phyloP scores from a whole-genome alignment of 1,284 basidiomycete species.

The Xanthoconium separans region DNA sequence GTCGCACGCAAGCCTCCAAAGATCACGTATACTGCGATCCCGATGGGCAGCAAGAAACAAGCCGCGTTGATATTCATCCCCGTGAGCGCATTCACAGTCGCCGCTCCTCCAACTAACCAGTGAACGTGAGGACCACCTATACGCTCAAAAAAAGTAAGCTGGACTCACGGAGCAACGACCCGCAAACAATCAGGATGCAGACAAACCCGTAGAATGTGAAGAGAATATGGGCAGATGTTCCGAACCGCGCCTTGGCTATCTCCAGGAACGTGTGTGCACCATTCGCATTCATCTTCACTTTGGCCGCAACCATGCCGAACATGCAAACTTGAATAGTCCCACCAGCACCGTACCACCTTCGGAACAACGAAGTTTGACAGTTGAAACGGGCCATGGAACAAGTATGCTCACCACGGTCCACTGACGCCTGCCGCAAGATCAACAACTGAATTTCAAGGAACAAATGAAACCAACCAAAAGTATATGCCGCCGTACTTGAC shows the following conservation, averaged over 20 bases:
- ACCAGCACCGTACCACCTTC: slow-evolving; percentile 51
- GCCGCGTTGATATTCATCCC: slow-evolving; percentile 65
- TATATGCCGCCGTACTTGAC: slow-evolving; percentile 54
- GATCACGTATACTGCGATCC: slow-evolving; percentile 45
- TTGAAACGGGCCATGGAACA: background rate
- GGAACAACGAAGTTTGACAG: background rate
- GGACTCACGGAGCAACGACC: slow-evolving; percentile 47
- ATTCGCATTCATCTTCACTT: slow-evolving; percentile 61
- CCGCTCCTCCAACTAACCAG: slow-evolving; percentile 52
- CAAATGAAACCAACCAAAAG: slow-evolving; percentile 39
- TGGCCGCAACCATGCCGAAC: slow-evolving; percentile 56
- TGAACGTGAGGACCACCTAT: background rate
- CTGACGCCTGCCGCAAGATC: slow-evolving; percentile 37
- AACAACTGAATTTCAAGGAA: background rate
- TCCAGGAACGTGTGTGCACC: slow-evolving; percentile 56
- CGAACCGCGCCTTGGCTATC: slow-evolving; percentile 66
- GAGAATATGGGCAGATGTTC: slow-evolving; percentile 55
- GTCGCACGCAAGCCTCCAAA: slow-evolving; percentile 55
- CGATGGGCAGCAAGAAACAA: slow-evolving; percentile 55
- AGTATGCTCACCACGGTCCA: slow-evolving; percentile 42
- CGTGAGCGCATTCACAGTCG: slow-evolving; percentile 64
- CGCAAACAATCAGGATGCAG: slow-evolving; percentile 60
- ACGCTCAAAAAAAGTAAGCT: background rate
- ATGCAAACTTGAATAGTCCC: slow-evolving; percentile 60
- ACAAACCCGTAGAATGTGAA: slow-evolving; percentile 67